Base-by-base conservation (phyloP, 805 yeast genomes). In the Saccharomycopsis selenospora region DNA sequence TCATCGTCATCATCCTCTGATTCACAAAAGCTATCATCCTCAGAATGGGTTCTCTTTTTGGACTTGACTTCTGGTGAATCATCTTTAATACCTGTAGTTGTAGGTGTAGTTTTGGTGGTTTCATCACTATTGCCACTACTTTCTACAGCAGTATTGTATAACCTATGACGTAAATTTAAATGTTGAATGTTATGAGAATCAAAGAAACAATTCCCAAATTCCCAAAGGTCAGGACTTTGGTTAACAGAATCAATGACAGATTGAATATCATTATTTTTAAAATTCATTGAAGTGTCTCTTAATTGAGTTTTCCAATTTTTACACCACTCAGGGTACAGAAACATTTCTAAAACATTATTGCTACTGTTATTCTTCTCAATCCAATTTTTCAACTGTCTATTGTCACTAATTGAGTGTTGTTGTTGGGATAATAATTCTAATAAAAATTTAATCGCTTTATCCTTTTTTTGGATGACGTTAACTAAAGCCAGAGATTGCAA, bases 211-310 rank as follows among this genome's bases (percentile, higher is more conserved):
- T 36, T 43, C 22, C 54, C 20, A 40, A 38, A 30, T 17, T 42
- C 42, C 53, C 53, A 50, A 3, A 50, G n/a, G 8, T 50, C 45
- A 5, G 40, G 36, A 26, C 42, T 33, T 3, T 22, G 11, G 26
- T 46, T 50, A 7, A 50, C 43, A 17, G 14, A 13, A 28, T 50
- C 51, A 17, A 50, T 43, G 7, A 50, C 50, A 5, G n/a, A 10
- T 51, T 50, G 48, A 24, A 50, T 50, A 30, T 50, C 42, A 26
- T 50, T 47, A 17, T 22, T 7, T 5, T 17, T 20, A 6, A n/a
- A 20, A 10, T 33, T 36, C 6, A 49, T 29, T 3, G 36, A 30
- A 7, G n/a, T 36, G 3, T 29, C 28, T 8, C 17, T 11, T 3
- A 36, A 18, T 3, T 23, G 6, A 14, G 23, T 36, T 13, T 47